Evolutionary conservation across 208 protist genomes (phyloP).

Genomic region (Jaenimonas drosophilae): DNA sequence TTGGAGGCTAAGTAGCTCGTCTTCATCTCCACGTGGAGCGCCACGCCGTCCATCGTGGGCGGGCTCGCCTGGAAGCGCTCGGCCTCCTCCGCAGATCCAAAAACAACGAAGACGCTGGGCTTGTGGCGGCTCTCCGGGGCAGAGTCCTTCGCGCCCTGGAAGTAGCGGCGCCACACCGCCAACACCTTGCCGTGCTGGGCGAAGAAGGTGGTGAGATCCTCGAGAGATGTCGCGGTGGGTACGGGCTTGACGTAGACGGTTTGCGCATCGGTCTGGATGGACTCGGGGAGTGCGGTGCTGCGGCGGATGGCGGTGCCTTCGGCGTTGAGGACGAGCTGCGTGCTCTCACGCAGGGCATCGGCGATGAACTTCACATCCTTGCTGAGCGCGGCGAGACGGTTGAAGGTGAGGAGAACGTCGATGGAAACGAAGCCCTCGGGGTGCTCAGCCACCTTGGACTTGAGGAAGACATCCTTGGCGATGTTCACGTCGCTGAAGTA

Average conservation of each 20-base stretch:
- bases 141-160: conserved; percentile 46
- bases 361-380: conserved; percentile 57
- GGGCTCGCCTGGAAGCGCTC: conserved; percentile 51
- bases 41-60: conserved; percentile 48
- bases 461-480: conserved; percentile 82
- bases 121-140: conserved; percentile 49
- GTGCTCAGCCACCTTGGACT: conserved; percentile 82
- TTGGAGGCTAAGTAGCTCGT: conserved; percentile 63
- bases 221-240: conserved; percentile 51
- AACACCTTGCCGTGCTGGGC: conserved; percentile 55
- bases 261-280: conserved; percentile 77
- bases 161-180: conserved; percentile 82
- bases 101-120: conserved; percentile 82
- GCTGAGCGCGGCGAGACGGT: conserved; percentile 69
- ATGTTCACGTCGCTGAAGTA: conserved; percentile 92
- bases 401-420: conserved; percentile 78
- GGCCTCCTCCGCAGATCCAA: conserved; percentile 46
- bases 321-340: conserved; percentile 48
- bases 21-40: conserved; percentile 76
- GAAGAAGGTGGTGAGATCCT: conserved; percentile 77
- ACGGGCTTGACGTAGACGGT: conserved; percentile 85
- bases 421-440: conserved; percentile 72
- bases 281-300: conserved; percentile 68
- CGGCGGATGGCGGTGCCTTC: conserved; percentile 66
- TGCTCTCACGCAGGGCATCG: conserved; percentile 45